These are phyloP conservation scores for Calonectria crousiana DNA, from an alignment of 2,329 filamentous ascomycete species.

Conservation along the genomic window DNA sequence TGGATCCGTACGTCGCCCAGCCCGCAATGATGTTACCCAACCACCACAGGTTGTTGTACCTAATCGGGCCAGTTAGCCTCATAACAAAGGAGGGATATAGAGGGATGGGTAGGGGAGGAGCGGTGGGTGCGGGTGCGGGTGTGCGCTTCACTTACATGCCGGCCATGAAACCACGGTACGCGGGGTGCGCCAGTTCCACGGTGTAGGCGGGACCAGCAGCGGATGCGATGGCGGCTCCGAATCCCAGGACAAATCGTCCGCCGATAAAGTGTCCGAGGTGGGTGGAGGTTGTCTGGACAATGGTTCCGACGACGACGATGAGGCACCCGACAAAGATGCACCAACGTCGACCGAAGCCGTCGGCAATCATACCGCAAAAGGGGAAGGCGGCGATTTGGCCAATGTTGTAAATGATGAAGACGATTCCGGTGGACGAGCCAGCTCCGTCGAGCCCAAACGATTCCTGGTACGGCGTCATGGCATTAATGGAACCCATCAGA, in stretches of 20 bases:
- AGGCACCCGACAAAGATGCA: conserved; percentile 67
- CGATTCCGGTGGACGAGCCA: conserved; percentile 52
- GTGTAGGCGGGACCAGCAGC: conserved; percentile 72
- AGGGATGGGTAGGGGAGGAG: background rate
- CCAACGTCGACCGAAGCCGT: conserved; percentile 24
- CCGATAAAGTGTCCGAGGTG: conserved; percentile 66
- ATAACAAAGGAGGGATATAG: background rate
- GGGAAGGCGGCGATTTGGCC: conserved; percentile 31
- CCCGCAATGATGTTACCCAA: conserved; percentile 23
- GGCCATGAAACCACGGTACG: conserved; percentile 70
- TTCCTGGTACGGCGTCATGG: conserved; percentile 63
- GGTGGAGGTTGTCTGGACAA: conserved; percentile 46
- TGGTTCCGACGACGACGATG: conserved; percentile 57
- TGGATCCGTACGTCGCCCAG: conserved; percentile 62
- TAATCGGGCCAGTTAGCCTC: background rate
- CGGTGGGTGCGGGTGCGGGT: too few relatives aligned
- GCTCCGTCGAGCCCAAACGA: conserved; percentile 60
- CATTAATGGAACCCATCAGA: conserved; percentile 64
- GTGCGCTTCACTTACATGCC: conserved; percentile 55
- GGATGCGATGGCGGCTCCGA: conserved; percentile 70
- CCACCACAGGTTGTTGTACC: conserved; percentile 28
- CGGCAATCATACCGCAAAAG: conserved; percentile 18
- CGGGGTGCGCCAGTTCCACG: conserved; percentile 73
- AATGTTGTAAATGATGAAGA: conserved; percentile 35
- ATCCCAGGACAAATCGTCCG: conserved; percentile 65